Evolutionary conservation across 805 yeast species (phyloP).

Genomic region (Starmerella cellae): DNA sequence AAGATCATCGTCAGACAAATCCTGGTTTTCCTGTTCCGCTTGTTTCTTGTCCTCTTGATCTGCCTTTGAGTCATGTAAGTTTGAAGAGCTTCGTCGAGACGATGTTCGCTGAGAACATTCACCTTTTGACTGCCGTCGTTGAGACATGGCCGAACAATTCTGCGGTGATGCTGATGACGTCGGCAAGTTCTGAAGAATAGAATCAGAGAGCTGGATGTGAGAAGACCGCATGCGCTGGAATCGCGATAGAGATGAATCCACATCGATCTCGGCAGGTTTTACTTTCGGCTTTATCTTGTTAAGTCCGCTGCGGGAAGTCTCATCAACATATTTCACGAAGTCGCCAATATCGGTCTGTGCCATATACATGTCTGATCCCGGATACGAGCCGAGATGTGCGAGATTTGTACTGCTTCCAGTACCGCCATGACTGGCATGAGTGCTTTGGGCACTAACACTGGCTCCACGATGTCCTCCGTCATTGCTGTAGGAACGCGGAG

Average conservation of each 20-base stretch:
- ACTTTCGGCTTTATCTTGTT: slow-evolving; percentile 1
- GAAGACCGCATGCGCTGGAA: slow-evolving; percentile 27
- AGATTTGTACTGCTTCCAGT: not conserved
- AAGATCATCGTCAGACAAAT: too few relatives aligned
- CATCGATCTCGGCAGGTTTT: slow-evolving; percentile 1
- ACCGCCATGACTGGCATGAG: slow-evolving; percentile 10
- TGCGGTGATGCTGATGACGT: too few relatives aligned
- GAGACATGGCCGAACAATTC: too few relatives aligned
- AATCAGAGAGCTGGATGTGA: slow-evolving; percentile 28
- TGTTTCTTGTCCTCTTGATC: too few relatives aligned
- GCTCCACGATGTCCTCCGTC: slow-evolving; percentile 40
- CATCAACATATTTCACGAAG: slow-evolving; percentile 57
- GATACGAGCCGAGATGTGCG: slow-evolving; percentile 26
- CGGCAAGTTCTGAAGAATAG: slow-evolving; percentile 17
- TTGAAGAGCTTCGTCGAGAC: too few relatives aligned
- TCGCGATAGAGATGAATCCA: slow-evolving; percentile 24
- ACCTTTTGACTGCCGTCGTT: too few relatives aligned
- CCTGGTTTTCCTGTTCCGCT: too few relatives aligned
- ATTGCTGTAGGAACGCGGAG: slow-evolving; percentile 12
- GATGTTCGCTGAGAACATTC: too few relatives aligned
- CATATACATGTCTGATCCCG: slow-evolving; percentile 30
- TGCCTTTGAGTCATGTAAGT: too few relatives aligned
- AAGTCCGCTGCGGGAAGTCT: slow-evolving; percentile 16
- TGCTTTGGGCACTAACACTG: slow-evolving; percentile 6
- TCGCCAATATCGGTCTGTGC: slow-evolving; percentile 39